Percentiles rank a stretch among this genome's conserved stretches.
Conservation (phyloP, 768 basidiomycete genomes). For the Lanmaoa rubissima region DNA sequence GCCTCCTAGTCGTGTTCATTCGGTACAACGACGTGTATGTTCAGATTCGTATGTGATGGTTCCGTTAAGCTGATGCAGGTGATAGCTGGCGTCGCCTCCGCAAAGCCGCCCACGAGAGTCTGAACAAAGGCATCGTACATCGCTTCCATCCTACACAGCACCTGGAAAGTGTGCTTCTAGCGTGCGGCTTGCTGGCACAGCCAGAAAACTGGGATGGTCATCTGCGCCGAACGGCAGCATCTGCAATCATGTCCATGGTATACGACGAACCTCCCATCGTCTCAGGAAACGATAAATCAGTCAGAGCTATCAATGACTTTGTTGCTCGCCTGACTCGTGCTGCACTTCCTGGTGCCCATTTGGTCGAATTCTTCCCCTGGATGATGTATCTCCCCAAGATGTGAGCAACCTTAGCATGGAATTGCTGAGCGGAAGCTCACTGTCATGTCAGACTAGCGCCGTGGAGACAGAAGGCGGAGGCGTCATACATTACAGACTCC, state of each 20-base stretch:
- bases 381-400: slow-evolving; percentile 32
- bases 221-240: slow-evolving; percentile 29
- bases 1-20: slow-evolving; percentile 26
- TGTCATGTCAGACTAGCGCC: background rate
- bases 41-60: background rate
- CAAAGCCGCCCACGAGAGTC: slow-evolving; percentile 5
- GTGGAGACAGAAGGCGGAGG: slow-evolving; percentile 3
- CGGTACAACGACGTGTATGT: slow-evolving; percentile 9
- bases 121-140: slow-evolving; percentile 2
- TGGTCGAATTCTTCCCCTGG: slow-evolving; percentile 38
- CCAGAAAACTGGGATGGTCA: slow-evolving; percentile 33
- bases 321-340: slow-evolving; percentile 32
- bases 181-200: slow-evolving; percentile 25
- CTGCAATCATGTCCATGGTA: slow-evolving; percentile 26
- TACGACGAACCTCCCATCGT: slow-evolving; percentile 21
- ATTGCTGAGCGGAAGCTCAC: background rate
- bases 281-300: slow-evolving; percentile 2
- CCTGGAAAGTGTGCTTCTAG: slow-evolving; percentile 4
- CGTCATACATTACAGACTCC: background rate
- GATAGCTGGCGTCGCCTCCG: slow-evolving; percentile 10
- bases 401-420: background rate
- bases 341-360: slow-evolving; percentile 35
- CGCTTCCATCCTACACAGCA: slow-evolving; percentile 5
- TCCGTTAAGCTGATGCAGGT: background rate
- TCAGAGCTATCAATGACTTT: slow-evolving; percentile 18